A percentile compares a stretch with the other conserved stretches of the same genome.
These are phyloP conservation scores for Aspergillus sclerotiicarbonarius DNA, from an alignment of 495 filamentous ascomycete species.

Conservation along the genomic window DNA sequence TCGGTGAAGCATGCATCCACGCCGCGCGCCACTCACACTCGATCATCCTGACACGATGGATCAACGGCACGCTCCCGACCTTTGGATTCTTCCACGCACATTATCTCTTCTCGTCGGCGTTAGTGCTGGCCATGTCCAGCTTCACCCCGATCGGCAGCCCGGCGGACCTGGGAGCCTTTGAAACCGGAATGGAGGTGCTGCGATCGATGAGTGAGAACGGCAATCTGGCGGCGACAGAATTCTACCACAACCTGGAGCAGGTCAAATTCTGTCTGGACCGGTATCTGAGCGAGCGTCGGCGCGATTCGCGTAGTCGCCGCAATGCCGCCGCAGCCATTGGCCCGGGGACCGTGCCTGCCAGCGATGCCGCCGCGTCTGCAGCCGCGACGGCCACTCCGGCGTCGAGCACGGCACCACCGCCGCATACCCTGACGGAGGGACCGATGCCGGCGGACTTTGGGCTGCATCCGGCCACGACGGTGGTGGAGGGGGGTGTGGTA, in stretches of 20 bases:
- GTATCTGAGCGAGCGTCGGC: conserved; percentile 21
- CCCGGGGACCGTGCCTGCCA: background rate
- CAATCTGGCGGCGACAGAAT: conserved; percentile 42
- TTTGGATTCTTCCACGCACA: conserved; percentile 49
- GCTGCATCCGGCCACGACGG: background rate
- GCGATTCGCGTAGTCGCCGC: background rate
- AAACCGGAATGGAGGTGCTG: conserved; percentile 40
- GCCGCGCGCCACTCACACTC: conserved; percentile 43
- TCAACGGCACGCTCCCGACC: conserved; percentile 42
- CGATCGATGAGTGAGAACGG: conserved; percentile 43
- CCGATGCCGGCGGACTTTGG: background rate
- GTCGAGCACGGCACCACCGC: background rate
- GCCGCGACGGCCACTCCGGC: background rate
- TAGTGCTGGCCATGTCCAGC: conserved; percentile 44
- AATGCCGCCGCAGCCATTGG: conserved; percentile 5
- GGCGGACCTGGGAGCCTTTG: conserved; percentile 35
- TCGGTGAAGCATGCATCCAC: conserved; percentile 47
- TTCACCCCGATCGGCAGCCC: conserved; percentile 40
- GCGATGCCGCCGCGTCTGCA: background rate
- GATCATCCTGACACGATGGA: conserved; percentile 44
- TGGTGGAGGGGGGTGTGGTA: background rate
- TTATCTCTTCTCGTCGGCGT: conserved; percentile 44
- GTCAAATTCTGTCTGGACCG: conserved; percentile 34
- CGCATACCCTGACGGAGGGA: background rate
- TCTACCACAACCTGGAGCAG: conserved; percentile 38